Percentiles rank a stretch among this genome's conserved stretches.
Evolutionary conservation across 768 basidiomycete species (phyloP).

Genomic region (Mycena rebaudengoi): DNA sequence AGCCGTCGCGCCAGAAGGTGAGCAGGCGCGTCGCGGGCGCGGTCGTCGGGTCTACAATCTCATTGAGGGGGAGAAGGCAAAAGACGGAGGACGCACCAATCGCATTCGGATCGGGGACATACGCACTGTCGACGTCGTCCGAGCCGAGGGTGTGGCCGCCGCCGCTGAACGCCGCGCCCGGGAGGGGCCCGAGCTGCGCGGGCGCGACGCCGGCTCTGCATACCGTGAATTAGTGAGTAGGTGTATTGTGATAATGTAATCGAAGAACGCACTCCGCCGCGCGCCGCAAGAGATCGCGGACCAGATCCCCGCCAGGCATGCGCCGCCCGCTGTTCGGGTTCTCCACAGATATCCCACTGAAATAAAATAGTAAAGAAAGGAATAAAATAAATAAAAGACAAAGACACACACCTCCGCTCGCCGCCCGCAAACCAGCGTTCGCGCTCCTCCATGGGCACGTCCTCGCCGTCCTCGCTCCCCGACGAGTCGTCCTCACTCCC

Average conservation of each 20-base stretch:
- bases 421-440: slow-evolving; percentile 95
- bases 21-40: slow-evolving; percentile 75
- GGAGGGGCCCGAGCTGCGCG: slow-evolving; percentile 15
- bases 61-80: too few relatives aligned
- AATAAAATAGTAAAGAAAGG: too few relatives aligned
- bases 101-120: slow-evolving; percentile 76
- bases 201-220: slow-evolving; percentile 48
- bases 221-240: neutral
- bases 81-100: too few relatives aligned
- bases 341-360: slow-evolving; percentile 89
- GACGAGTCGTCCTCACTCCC: slow-evolving; percentile 36
- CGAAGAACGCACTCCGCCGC: slow-evolving; percentile 74
- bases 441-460: slow-evolving; percentile 55
- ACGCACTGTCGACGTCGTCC: slow-evolving; percentile 85
- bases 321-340: slow-evolving; percentile 70
- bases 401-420: too few relatives aligned
- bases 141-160: slow-evolving; percentile 88
- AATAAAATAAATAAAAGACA: too few relatives aligned
- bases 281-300: slow-evolving; percentile 77
- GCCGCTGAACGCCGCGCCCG: slow-evolving; percentile 62
- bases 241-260: slow-evolving; percentile 14
- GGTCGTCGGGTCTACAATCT: slow-evolving; percentile 51
- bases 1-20: slow-evolving; percentile 95
- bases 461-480: slow-evolving; percentile 62
- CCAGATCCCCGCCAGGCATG: slow-evolving; percentile 65